Evolutionary conservation across 148 eudicot genomes (phyloP), one percentile per base, ranked within the genome.

Genomic region (Chenopodium suecicum): DNA sequence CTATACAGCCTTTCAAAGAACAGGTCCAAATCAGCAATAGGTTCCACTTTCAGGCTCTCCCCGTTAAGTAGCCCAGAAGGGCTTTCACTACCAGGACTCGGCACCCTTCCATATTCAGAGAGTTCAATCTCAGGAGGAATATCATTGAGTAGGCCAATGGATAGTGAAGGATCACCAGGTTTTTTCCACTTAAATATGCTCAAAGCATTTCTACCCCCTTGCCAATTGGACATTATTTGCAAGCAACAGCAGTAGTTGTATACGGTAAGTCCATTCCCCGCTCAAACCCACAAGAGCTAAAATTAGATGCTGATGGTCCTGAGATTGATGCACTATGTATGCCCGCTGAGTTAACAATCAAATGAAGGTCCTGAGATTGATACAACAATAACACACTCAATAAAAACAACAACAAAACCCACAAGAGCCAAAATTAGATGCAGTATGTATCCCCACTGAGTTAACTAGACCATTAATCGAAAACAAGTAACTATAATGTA

Each of bases 51-150:
- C 78, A 91, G 80, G 84, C 93, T 87, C 58, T 94, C 99, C 27
- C 94, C 99, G 83, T 96, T 84, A 84, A 96, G 99, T 83, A 96
- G 89, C 83, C 89, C 98, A 25, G 99, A 96, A 7, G 99, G 99
- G 85, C 99, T 96, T 84, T 96, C 99, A 80, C 99, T 96, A 52
- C 95, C 95, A 41, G 90, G 87, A 88, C 99, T 96, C 19, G 95
- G 93, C 29, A 91, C 86, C 80, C 87, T 86, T 67, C 86, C 92
- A 77, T 94, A 96, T 20, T 85, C 92, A 12, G 99, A 94, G 79
- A 96, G 77, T 83, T 96, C 98, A 74, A 96, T 92, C 87, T 91
- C 97, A 62, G 89, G 92, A 81, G 87, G 86, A 41, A 56, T 86
- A 62, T 91, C 88, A 73, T 86, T 74, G 47, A 94, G 95, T 54